These are phyloP conservation scores for Hyphopichia fennica DNA, from an alignment of 1,139 yeast genomes.

Conservation along the genomic window DNA sequence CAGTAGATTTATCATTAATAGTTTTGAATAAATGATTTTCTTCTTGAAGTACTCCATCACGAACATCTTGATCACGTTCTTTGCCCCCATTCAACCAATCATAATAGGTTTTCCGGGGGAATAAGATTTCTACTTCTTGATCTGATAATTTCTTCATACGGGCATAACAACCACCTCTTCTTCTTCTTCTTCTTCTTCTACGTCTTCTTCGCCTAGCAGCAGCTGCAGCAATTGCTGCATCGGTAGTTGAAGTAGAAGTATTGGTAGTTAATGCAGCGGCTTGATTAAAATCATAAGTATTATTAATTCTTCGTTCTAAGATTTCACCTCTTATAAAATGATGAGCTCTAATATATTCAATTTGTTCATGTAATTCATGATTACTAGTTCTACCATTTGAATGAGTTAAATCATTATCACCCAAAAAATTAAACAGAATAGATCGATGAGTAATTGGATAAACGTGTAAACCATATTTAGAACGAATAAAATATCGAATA, in stretches of 20 bases:
- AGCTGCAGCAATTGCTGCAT: slow-evolving; percentile 5
- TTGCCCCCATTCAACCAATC: slow-evolving; percentile 64
- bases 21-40: slow-evolving; percentile 23
- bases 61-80: slow-evolving; percentile 33
- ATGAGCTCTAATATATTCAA: slow-evolving; percentile 34
- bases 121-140: slow-evolving; percentile 62
- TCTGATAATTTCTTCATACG: slow-evolving; percentile 56
- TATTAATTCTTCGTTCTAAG: slow-evolving; percentile 25
- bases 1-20: neutral
- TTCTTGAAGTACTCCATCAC: slow-evolving; percentile 38
- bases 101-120: slow-evolving; percentile 63
- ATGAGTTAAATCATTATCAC: neutral
- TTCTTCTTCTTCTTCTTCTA: slow-evolving; percentile 26
- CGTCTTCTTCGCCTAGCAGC: slow-evolving; percentile 9
- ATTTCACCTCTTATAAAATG: slow-evolving; percentile 32
- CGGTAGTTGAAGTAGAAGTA: neutral
- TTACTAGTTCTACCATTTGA: neutral
- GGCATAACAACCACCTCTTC: slow-evolving; percentile 39
- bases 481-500: slow-evolving; percentile 54
- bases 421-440: slow-evolving; percentile 3
- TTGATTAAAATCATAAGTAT: neutral
- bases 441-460: slow-evolving; percentile 35
- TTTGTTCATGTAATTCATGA: slow-evolving; percentile 35
- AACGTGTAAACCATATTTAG: slow-evolving; percentile 55
- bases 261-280: neutral